Conservation (phyloP, 163 green algal species). For the Scenedesmus sp. region DNA sequence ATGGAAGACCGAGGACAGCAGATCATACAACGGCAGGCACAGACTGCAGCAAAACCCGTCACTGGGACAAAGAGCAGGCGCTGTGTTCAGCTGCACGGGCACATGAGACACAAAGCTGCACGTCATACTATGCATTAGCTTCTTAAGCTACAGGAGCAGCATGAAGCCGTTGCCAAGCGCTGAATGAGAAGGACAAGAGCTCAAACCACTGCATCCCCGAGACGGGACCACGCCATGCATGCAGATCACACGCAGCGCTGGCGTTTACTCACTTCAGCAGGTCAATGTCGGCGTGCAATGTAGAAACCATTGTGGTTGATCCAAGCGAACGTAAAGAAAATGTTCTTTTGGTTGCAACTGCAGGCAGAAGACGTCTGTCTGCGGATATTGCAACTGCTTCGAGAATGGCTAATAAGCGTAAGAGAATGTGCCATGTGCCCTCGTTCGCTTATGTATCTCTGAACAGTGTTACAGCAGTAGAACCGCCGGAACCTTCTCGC, state of each 20-base stretch:
- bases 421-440: not conserved
- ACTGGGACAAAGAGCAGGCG: not conserved
- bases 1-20: no score
- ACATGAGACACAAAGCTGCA: not conserved
- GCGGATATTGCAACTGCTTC: not conserved
- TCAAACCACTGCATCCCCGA: not conserved
- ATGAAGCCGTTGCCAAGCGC: not conserved
- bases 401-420: not conserved
- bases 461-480: not conserved
- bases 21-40: not conserved
- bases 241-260: not conserved
- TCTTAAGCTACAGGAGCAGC: not conserved
- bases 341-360: not conserved
- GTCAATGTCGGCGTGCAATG: slow-evolving; percentile 31
- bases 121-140: not conserved
- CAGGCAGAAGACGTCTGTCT: not conserved
- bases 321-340: not conserved
- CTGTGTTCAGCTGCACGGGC: not conserved
- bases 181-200: not conserved
- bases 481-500: not conserved
- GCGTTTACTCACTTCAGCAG: slow-evolving; percentile 36
- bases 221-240: not conserved
- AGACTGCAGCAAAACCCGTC: not conserved
- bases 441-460: not conserved
- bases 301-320: slow-evolving; percentile 7